Base-by-base conservation (phyloP, 1,284 basidiomycete species). In the Xerocomus nothofagi region DNA sequence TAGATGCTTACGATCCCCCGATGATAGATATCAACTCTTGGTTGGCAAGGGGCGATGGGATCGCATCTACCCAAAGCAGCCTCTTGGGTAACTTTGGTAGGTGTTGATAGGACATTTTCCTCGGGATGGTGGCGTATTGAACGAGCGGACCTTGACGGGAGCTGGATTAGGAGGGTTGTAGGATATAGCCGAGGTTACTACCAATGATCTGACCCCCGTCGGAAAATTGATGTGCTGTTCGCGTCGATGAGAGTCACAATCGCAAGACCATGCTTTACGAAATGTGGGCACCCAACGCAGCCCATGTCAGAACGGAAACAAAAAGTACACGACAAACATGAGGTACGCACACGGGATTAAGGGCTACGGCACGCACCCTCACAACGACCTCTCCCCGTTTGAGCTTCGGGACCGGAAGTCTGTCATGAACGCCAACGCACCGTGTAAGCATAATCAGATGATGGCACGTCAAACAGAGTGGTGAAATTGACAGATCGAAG, bases 1-100 rank as follows among this genome's bases (percentile, higher is more conserved):
- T 76, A 75, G 23, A 73, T 72, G 0, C 86, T 87, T 1, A 87
- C 83, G 3, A 81, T 0, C 83, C 86, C 0, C 87, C 86, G 39
- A 86, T 81, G 53, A 89, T 71, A 53, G 88, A 77, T 4, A 89
- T 69, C 1, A 70, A 72, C 54, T 79, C 77, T 1, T 75, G 74
- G 3, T 15, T 10, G 23, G 27, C 6, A 0, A 69, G 57, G 56
- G n/a, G n/a, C n/a, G n/a, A n/a, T n/a, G 73, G 57, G 53, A 2
- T 65, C 56, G 24, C 54, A 59, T 6, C 62, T 61, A 0, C 61
- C 62, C 0, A 47, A 21, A 10, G 84, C 76, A 0, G 82, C 71
- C 1, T 71, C 68, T 40, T 75, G 72, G 8, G 73, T 69, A 34
- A 88, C 20, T 76, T 75, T 12, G 41, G 59, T 17, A 68, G n/a